Evolutionary conservation across 495 filamentous ascomycete species (phyloP), one percentile per base, ranked within the genome.

Genomic region (Parathielavia appendiculata): DNA sequence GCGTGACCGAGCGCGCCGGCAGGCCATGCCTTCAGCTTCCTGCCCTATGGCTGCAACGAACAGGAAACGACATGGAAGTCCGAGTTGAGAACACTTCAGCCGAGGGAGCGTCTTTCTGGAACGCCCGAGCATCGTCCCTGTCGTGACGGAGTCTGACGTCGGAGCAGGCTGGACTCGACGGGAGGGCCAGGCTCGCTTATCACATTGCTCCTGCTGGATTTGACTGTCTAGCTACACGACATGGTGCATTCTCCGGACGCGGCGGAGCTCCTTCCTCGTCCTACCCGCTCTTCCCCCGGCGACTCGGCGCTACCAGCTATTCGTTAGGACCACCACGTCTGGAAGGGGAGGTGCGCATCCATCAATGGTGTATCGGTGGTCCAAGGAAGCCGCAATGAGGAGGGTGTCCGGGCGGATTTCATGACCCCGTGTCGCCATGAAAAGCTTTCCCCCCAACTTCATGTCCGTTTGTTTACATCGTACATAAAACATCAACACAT

Each of bases 371-470:
- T 16, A n/a, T n/a, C 20, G 16, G 19, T 11, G 11, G 12, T 35
- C 49, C 19, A 26, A n/a, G 49, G 49, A 52, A 23, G 49, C 12
- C 49, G 16, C 36, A 19, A 19, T 20, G 26, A 40, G 26, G 3
- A 22, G 40, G 39, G 34, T 20, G 20, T 23, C 26, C 49, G 35
- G 49, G 16, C 26, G 26, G 34, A 26, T 52, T 39, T 39, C 49
- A 40, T 23, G 35, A 13, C 23, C 32, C n/a, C 19, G 6, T 45
- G 41, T 45, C 17, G 19, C 17, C 20, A 23, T 16, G 9, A 26
- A 20, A 17, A 40, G 10, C 49, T 35, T n/a, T 52, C 26, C 2
- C 49, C 49, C 49, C 49, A 52, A 52, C 49, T 40, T 22, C 19
- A 22, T 23, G 49, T 52, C 49, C 49, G 49, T 26, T 2, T 39